Base-by-base conservation (phyloP, 2,329 filamentous ascomycete species). In the Lachnellula occidentalis region DNA sequence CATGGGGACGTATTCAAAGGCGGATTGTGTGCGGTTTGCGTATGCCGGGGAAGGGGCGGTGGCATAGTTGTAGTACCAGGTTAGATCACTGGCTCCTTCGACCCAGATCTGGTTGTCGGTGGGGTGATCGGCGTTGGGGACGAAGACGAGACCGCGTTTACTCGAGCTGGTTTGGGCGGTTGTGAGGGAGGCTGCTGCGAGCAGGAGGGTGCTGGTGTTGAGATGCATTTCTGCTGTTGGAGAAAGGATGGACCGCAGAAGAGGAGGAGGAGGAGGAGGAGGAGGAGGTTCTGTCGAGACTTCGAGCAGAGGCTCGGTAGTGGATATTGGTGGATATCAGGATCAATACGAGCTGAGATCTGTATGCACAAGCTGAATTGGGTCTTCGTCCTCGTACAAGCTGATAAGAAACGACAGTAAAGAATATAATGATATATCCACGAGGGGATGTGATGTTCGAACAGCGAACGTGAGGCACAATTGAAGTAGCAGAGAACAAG, bases 41-140 rank as follows among this genome's bases (percentile, higher is more conserved):
- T 78, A 85, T 42, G 73, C 73, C 0, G 70, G 58, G 0, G 83
- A 81, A 1, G 88, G 87, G 3, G 70, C 67, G 19, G 75, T 66
- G 24, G 73, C 71, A 70, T 92, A 94, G 74, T 92, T 92, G 78
- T 92, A 94, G 76, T 94, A 94, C 89, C 89, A 94, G 3, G 83
- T 86, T 53, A 92, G 71, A 42, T 83, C 79, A 17, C 79, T 81
- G 37, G 74, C 76, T 5, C 73, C 50, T 43, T 74, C 69, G 11
- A 76, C 72, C 86, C 87, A 92, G 63, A 87, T 75, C 46, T 76
- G 68, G 71, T 90, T 82, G 71, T 92, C 88, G 15, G 74, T 56
- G 0, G 81, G 76, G 54, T 77, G 72, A 1, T 78, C 67, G 5
- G 71, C 59, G 56, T 82, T 80, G 6, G 81, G 78, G 17, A 88